Evolutionary conservation across 1,284 basidiomycete species (phyloP).

Genomic region (Rhodotorula sp.): DNA sequence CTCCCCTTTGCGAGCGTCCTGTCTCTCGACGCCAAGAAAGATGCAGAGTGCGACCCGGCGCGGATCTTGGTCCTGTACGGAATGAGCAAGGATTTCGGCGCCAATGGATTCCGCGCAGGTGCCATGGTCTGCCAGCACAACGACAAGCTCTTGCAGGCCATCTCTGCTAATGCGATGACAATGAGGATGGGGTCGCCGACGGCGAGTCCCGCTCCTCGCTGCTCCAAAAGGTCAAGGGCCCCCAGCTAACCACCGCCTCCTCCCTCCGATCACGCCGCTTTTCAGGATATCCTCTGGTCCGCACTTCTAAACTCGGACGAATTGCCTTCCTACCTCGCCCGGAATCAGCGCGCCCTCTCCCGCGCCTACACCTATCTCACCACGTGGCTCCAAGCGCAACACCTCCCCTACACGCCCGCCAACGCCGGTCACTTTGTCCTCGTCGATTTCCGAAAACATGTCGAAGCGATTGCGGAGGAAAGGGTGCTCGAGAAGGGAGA

Average conservation of each 20-base stretch:
- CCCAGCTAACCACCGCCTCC: too few relatives aligned
- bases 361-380: slow-evolving; percentile 34
- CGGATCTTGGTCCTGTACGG: slow-evolving; percentile 48
- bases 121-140: slow-evolving; percentile 51
- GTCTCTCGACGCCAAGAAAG: slow-evolving; percentile 50
- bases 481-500: neutral
- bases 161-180: slow-evolving; percentile 19
- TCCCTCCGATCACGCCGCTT: too few relatives aligned
- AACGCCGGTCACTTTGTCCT: slow-evolving; percentile 40
- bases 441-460: slow-evolving; percentile 31
- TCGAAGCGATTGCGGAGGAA: neutral
- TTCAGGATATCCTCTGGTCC: slow-evolving; percentile 37
- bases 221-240: too few relatives aligned
- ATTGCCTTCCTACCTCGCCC: slow-evolving; percentile 17
- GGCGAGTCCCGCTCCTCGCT: slow-evolving; percentile 3
- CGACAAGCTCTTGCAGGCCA: slow-evolving; percentile 44
- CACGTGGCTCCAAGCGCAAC: slow-evolving; percentile 29
- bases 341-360: slow-evolving; percentile 26
- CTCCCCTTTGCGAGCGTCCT: slow-evolving; percentile 51
- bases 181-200: slow-evolving; percentile 41
- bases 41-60: slow-evolving; percentile 50
- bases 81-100: slow-evolving; percentile 51
- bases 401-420: slow-evolving; percentile 29
- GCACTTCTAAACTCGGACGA: slow-evolving; percentile 25
- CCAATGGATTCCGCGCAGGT: slow-evolving; percentile 52